Conservation (phyloP, 345 rosid genomes). For the Brassica juncea region DNA sequence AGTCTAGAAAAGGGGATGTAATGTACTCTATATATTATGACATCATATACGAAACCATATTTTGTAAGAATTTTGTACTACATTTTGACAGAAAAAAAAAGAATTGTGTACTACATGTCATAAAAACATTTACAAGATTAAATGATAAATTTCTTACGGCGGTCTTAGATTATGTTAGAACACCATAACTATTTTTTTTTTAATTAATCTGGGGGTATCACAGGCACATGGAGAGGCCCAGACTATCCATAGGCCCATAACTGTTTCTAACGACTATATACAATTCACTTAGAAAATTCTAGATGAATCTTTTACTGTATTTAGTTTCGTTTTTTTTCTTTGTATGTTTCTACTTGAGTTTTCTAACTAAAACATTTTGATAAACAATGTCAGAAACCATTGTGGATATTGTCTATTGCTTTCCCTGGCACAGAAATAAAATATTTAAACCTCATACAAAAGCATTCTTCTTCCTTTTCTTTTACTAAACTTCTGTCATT, state of each 20-base stretch:
- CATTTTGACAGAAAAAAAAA: too few species aligned
- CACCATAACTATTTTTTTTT: neutral
- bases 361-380: neutral
- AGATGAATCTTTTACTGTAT: neutral
- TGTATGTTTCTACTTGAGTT: neutral
- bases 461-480: neutral
- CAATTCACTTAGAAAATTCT: neutral
- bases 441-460: neutral
- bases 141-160: neutral
- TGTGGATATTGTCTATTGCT: neutral
- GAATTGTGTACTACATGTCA: neutral
- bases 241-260: too few species aligned
- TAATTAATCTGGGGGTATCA: too few species aligned
- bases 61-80: too few species aligned
- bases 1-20: too few species aligned
- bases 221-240: too few species aligned
- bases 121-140: neutral
- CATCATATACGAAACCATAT: too few species aligned
- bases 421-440: neutral
- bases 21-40: too few species aligned
- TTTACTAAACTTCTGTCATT: neutral
- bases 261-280: neutral
- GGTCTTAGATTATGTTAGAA: neutral
- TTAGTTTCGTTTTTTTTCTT: neutral
- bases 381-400: slow-evolving; percentile 1